Evolutionary conservation across 176 grass and related monocot species (phyloP).

Genomic region (Zoysia japonica): DNA sequence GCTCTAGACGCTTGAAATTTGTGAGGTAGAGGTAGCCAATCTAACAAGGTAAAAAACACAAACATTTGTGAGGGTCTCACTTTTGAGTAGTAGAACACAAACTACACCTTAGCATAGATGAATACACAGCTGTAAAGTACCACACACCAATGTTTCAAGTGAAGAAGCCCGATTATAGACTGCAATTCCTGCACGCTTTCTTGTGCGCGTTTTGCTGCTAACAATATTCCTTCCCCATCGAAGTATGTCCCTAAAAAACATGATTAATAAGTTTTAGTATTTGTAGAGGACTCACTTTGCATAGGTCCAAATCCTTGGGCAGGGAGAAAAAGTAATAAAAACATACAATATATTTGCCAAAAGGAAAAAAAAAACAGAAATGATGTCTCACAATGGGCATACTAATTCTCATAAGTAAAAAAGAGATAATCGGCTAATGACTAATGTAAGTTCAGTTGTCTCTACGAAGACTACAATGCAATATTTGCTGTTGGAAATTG

Average conservation of each 20-base stretch:
- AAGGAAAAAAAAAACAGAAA: neutral
- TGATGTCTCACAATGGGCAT: neutral
- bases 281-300: neutral
- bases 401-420: neutral
- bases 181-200: constrained; percentile 82
- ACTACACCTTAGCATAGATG: neutral
- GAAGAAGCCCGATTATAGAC: constrained; percentile 93
- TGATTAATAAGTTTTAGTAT: constrained; percentile 26
- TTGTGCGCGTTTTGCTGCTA: constrained; percentile 89
- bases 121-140: neutral
- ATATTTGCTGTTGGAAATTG: neutral
- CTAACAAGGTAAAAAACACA: constrained; percentile 41
- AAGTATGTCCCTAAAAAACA: constrained; percentile 74
- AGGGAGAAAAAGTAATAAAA: neutral
- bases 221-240: constrained; percentile 92
- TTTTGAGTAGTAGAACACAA: neutral
- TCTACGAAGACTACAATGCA: neutral
- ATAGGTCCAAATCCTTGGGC: neutral
- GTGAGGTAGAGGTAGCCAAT: constrained; percentile 93
- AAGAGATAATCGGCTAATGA: constrained; percentile 1
- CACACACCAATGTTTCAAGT: constrained; percentile 85
- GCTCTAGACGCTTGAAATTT: constrained; percentile 83
- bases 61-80: neutral
- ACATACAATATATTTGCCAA: neutral
- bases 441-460: neutral